Conservation (phyloP, 2,329 filamentous ascomycete genomes). For the Trichoderma breve region DNA sequence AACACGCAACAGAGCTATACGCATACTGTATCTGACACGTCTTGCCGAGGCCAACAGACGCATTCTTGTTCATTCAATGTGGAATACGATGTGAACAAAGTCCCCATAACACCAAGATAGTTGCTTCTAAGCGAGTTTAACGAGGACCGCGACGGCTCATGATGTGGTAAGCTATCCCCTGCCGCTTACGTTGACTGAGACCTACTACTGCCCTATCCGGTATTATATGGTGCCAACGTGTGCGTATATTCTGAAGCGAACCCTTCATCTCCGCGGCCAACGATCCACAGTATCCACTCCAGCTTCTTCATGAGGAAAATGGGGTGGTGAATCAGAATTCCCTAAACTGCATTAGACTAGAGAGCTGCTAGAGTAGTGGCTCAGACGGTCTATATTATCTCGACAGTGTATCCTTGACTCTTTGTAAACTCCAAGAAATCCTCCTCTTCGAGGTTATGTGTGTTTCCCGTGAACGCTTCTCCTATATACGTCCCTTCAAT, state of each 20-base stretch:
- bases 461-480: neutral
- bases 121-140: neutral
- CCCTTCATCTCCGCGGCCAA: neutral
- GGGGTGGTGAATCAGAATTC: neutral
- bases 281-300: neutral
- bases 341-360: neutral
- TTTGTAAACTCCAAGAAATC: neutral
- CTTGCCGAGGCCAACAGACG: neutral
- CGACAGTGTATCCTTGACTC: neutral
- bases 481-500: neutral
- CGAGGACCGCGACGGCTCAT: neutral
- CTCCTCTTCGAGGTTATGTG: neutral
- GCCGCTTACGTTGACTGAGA: neutral
- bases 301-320: neutral
- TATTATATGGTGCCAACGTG: neutral
- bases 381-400: neutral
- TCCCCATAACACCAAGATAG: neutral
- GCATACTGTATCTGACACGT: neutral
- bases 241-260: neutral
- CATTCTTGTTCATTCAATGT: neutral
- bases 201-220: neutral
- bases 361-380: neutral
- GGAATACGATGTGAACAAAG: neutral
- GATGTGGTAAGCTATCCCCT: neutral
- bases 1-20: neutral